These are phyloP conservation scores for Tilletiaria anomala DNA, from an alignment of 1,284 basidiomycete genomes.

Conservation along the genomic window DNA sequence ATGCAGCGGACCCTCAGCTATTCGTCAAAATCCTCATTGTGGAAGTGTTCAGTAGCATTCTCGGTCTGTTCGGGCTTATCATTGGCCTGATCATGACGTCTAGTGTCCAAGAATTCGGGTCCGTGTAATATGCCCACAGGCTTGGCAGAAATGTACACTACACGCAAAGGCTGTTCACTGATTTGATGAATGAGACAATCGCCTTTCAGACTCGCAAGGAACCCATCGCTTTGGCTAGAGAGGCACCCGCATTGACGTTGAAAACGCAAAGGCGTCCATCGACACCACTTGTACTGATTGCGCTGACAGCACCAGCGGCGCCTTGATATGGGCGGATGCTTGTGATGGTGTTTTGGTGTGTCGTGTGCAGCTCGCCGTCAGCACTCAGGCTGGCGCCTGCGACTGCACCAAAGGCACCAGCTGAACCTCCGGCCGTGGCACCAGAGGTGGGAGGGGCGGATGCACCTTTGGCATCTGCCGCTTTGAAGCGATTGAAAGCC, in stretches of 20 bases:
- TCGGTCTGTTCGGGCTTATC: conserved; percentile 36
- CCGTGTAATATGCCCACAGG: no score
- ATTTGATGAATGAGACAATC: no score
- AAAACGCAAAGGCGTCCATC: conserved; percentile 90
- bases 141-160: no score
- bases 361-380: conserved; percentile 51
- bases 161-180: no score
- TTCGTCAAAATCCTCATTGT: conserved; percentile 31
- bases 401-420: conserved; percentile 53
- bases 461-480: conserved; percentile 71
- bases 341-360: conserved; percentile 99
- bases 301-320: conserved; percentile 45
- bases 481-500: conserved; percentile 87
- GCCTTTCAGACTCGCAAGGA: neutral
- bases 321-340: conserved; percentile 43
- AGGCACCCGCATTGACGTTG: conserved; percentile 52
- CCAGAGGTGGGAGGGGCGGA: conserved; percentile 36
- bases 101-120: no score
- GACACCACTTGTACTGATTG: conserved; percentile 81
- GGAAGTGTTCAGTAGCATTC: conserved; percentile 34
- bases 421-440: conserved; percentile 7
- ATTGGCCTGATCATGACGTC: conserved; percentile 14
- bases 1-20: conserved; percentile 37
- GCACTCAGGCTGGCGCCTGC: conserved; percentile 52
- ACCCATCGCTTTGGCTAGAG: neutral